Conservation (phyloP, 208 protist genomes). For the Leptomonas pyrrhocoris region DNA sequence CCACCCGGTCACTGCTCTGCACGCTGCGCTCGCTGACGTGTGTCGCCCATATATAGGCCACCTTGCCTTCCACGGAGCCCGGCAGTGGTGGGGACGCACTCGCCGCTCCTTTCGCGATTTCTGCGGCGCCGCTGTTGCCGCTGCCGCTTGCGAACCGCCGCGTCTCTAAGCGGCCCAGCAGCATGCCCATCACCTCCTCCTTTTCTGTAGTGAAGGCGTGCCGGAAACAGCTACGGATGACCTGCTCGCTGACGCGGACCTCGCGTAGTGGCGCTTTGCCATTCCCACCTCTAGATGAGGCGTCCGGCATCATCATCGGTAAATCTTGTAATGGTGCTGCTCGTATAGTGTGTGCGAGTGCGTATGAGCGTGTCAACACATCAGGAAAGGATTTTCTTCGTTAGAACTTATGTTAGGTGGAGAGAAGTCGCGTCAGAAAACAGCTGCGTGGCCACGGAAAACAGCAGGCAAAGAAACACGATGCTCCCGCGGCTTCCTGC, state of each 20-base stretch:
- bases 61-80: constrained; percentile 31
- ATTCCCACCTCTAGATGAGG: neutral
- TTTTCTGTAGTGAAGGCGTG: constrained; percentile 80
- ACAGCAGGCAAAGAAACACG: no score
- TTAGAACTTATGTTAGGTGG: no score
- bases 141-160: no score
- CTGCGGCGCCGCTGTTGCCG: no score
- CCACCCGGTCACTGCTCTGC: constrained; percentile 76
- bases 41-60: constrained; percentile 58
- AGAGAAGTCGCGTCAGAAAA: no score
- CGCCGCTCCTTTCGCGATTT: no score
- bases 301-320: neutral
- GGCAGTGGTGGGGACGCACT: neutral
- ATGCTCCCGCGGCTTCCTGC: no score
- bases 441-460: no score
- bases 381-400: no score
- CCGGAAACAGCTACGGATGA: constrained; percentile 62
- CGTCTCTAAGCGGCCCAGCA: constrained; percentile 57
- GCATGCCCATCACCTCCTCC: constrained; percentile 85
- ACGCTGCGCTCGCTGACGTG: constrained; percentile 66
- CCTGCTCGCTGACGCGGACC: constrained; percentile 59
- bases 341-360: no score
- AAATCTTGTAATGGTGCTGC: no score
- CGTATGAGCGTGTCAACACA: no score
- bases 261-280: constrained; percentile 37